A percentile compares a stretch with the other conserved stretches of the same genome.
phyloP scores from a whole-genome alignment of 805 yeast species.

The Candida nonsorbophila region DNA sequence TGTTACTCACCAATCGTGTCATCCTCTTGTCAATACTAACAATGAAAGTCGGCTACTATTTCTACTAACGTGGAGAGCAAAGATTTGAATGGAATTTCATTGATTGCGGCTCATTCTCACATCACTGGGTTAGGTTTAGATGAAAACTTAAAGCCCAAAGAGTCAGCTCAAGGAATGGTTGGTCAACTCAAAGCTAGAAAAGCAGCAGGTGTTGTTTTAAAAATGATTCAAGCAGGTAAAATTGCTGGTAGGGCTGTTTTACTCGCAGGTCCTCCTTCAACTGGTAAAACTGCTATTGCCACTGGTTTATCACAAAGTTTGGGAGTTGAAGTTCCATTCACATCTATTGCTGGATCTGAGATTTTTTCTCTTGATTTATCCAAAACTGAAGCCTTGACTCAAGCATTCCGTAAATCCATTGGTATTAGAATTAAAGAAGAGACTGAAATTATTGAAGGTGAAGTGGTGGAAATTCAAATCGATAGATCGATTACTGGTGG shows the following conservation, averaged over 20 bases:
- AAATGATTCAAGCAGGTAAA: conserved; percentile 88
- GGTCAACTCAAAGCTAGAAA: conserved; percentile 93
- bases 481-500: conserved; percentile 95
- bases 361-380: conserved; percentile 86
- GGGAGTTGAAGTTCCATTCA: conserved; percentile 84
- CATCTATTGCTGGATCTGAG: conserved; percentile 93
- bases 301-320: conserved; percentile 81
- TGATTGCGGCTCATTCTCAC: conserved; percentile 97
- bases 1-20: too few species aligned
- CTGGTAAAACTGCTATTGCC: conserved; percentile 98
- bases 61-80: conserved; percentile 27
- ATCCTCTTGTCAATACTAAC: too few species aligned
- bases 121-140: conserved; percentile 96
- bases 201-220: conserved; percentile 92
- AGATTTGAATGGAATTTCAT: conserved; percentile 47
- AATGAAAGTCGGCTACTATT: conserved; percentile 16
- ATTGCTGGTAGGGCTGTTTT: conserved; percentile 96
- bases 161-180: conserved; percentile 86
- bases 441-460: conserved; percentile 97
- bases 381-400: conserved; percentile 94
- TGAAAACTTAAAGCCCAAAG: conserved; percentile 80
- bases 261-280: conserved; percentile 97
- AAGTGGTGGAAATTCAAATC: conserved; percentile 93
- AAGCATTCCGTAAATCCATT: conserved; percentile 92
- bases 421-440: conserved; percentile 96